Evolutionary conservation across 2,329 filamentous ascomycete species (phyloP).

Genomic region (Colletotrichum agaves): DNA sequence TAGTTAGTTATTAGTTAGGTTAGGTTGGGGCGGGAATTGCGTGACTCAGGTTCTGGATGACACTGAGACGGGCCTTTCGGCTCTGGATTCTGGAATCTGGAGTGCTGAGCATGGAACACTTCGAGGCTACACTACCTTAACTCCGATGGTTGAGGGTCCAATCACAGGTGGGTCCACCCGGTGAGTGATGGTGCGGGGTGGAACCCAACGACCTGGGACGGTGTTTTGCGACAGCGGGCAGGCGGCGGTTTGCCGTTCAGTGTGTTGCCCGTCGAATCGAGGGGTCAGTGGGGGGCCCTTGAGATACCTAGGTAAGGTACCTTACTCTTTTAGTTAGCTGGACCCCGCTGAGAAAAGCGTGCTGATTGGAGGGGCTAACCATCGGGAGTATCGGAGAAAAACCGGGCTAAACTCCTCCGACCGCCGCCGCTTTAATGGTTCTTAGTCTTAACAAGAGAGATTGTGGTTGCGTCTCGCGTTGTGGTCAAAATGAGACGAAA

Average conservation of each 20-base stretch:
- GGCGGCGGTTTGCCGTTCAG: neutral
- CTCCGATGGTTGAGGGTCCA: neutral
- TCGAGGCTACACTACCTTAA: neutral
- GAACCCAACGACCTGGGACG: neutral
- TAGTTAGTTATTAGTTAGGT: neutral
- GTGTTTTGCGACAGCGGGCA: neutral
- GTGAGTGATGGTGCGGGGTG: conserved; percentile 7
- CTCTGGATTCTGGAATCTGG: too few relatives aligned
- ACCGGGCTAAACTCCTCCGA: conserved; percentile 14
- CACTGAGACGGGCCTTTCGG: conserved; percentile 1
- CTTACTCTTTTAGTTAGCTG: conserved; percentile 28
- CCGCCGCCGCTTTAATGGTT: neutral
- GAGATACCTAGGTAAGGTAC: too few relatives aligned
- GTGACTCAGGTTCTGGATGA: conserved; percentile 34
- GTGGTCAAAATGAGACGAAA: neutral
- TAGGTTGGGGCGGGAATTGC: conserved; percentile 23
- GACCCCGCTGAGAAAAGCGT: neutral
- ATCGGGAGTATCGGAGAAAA: conserved; percentile 17
- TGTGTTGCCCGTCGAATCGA: conserved; percentile 21
- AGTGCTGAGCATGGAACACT: too few relatives aligned
- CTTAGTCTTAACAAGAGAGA: neutral
- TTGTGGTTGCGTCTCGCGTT: neutral
- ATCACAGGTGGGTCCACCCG: neutral
- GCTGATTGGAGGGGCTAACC: conserved; percentile 17
- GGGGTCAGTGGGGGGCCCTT: conserved; percentile 24